A percentile compares a stretch with the other conserved stretches of the same genome.
Conservation (phyloP, 1,284 basidiomycete species). For the Thelephora terrestris region DNA sequence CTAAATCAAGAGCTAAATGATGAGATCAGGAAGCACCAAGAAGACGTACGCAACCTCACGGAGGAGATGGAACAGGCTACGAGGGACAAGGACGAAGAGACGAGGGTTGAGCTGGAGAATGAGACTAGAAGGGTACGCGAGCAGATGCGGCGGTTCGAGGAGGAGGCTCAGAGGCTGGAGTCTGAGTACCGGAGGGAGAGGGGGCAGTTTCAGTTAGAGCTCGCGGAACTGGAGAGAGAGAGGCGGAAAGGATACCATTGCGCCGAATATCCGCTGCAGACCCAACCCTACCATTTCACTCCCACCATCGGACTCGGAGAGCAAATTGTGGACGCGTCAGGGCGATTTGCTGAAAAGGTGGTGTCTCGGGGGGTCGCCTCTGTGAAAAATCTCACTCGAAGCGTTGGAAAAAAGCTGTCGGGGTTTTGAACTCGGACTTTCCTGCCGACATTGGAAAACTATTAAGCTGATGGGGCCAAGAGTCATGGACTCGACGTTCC, state of each 20-base stretch:
- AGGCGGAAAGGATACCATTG: neutral
- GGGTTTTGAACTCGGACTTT: too few species aligned
- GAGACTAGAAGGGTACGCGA: neutral
- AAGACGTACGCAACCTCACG: neutral
- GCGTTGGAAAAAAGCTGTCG: too few species aligned
- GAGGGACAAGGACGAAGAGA: neutral
- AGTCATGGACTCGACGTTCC: too few species aligned
- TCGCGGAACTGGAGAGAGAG: neutral
- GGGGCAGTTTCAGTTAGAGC: neutral
- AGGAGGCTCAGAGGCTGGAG: neutral
- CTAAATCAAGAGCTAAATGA: slow-evolving; percentile 1
- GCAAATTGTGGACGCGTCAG: too few species aligned
- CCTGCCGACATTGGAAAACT: too few species aligned
- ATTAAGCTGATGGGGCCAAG: too few species aligned
- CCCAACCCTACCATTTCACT: too few species aligned
- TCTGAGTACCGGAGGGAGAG: neutral
- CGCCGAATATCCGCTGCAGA: too few species aligned
- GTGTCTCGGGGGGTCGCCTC: too few species aligned
- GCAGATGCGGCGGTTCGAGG: neutral
- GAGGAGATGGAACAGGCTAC: neutral
- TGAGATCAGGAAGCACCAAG: neutral
- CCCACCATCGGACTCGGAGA: too few species aligned
- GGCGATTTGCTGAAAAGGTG: too few species aligned
- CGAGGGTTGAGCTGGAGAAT: neutral
- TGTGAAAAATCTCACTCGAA: too few species aligned